Evolutionary conservation across 208 protist genomes (phyloP).

Genomic region (Crithidia brevicula): DNA sequence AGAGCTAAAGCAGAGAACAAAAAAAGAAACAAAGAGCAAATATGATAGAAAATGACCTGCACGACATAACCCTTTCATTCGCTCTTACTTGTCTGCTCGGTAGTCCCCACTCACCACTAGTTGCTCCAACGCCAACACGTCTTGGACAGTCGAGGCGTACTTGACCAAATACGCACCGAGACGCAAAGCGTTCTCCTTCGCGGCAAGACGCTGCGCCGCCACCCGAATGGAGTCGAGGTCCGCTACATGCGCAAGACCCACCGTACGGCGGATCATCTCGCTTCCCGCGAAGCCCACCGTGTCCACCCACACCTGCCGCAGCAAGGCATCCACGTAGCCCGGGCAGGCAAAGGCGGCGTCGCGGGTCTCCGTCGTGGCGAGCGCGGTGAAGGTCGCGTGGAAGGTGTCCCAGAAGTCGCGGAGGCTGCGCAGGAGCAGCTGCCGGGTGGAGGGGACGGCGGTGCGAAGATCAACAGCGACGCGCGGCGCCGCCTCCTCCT

Average conservation of each 20-base stretch:
- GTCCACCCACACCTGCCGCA: slow-evolving; percentile 34
- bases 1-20: too few species aligned
- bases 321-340: slow-evolving; percentile 19
- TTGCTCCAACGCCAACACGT: slow-evolving; percentile 16
- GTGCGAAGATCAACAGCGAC: slow-evolving; percentile 31
- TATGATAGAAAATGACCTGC: slow-evolving; percentile 24
- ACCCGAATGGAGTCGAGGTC: slow-evolving; percentile 37
- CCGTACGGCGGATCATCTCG: slow-evolving; percentile 43
- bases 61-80: neutral
- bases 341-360: slow-evolving; percentile 35
- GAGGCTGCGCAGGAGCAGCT: slow-evolving; percentile 27
- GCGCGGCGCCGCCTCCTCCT: too few species aligned
- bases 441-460: slow-evolving; percentile 18
- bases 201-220: slow-evolving; percentile 14
- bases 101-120: slow-evolving; percentile 24
- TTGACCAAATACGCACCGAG: slow-evolving; percentile 34
- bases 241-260: slow-evolving; percentile 43
- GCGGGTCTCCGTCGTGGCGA: slow-evolving; percentile 18
- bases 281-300: slow-evolving; percentile 39
- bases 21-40: slow-evolving; percentile 23
- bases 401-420: slow-evolving; percentile 26
- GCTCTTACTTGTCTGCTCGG: neutral
- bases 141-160: slow-evolving; percentile 14
- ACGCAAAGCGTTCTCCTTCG: slow-evolving; percentile 27
- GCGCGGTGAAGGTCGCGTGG: slow-evolving; percentile 25